These are phyloP conservation scores for Chenopodium berlandieri DNA, from an alignment of 148 eudicot genomes.

Conservation along the genomic window DNA sequence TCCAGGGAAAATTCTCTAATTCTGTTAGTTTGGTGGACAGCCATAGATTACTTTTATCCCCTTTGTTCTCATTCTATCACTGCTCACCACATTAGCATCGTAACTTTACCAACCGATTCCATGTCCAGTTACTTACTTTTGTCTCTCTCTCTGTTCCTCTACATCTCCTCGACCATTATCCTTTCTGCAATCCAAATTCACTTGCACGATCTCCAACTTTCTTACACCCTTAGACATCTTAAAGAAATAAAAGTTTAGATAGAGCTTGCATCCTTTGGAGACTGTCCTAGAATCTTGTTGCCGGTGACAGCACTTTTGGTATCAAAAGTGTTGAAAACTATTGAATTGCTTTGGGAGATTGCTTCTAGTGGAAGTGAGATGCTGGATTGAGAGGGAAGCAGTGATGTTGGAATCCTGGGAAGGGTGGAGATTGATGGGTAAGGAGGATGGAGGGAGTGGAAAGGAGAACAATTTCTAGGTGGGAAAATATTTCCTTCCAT, in stretches of 20 bases:
- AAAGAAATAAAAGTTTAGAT: not conserved
- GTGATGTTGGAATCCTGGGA: not conserved
- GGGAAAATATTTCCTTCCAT: not conserved
- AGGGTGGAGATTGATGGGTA: not conserved
- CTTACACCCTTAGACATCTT: not conserved
- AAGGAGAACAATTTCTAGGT: not conserved
- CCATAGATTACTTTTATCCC: not conserved
- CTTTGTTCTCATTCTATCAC: not conserved
- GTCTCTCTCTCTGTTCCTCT: not conserved
- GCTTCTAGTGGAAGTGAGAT: not conserved
- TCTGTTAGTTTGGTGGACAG: not conserved
- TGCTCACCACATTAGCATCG: not conserved
- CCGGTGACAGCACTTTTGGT: not conserved
- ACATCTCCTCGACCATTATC: not conserved
- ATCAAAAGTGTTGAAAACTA: too few relatives aligned
- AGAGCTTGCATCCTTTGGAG: not conserved
- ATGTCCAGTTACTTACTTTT: not conserved
- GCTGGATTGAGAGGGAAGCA: not conserved
- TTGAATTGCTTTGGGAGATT: not conserved
- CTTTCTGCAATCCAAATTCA: not conserved
- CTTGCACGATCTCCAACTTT: not conserved
- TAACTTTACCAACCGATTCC: not conserved
- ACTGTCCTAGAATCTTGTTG: not conserved
- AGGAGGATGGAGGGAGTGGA: not conserved
- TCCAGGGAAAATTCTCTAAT: not conserved